phyloP scores from a whole-genome alignment of 352 stramenopile genomes.

The Pythium vanterpoolii region DNA sequence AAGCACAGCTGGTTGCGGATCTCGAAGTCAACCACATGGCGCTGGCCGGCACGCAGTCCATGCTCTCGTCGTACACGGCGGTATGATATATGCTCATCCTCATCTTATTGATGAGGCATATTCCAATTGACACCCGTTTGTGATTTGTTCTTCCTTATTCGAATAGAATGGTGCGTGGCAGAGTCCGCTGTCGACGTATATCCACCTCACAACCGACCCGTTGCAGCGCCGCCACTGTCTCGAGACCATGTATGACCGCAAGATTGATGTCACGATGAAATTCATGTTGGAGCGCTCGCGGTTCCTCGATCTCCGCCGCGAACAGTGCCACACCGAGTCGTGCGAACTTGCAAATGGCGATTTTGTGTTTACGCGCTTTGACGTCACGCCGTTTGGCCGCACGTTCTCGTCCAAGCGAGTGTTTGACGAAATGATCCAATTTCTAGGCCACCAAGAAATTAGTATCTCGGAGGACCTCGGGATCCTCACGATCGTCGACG shows the following conservation, averaged over 20 bases:
- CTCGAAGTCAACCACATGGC: constrained; percentile 10
- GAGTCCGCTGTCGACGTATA: constrained; percentile 10
- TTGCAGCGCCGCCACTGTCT: neutral
- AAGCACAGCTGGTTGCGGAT: constrained; percentile 4
- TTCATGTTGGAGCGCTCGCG: constrained; percentile 15
- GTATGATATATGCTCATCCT: neutral
- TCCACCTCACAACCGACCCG: constrained; percentile 11
- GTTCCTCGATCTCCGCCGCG: constrained; percentile 11
- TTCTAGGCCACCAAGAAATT: constrained; percentile 23
- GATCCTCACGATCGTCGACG: constrained; percentile 20
- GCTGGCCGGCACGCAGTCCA: constrained; percentile 21
- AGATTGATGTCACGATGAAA: constrained; percentile 9
- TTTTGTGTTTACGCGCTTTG: constrained; percentile 21
- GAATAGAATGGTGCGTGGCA: constrained; percentile 6
- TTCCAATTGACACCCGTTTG: neutral
- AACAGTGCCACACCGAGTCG: constrained; percentile 14
- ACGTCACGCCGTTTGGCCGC: constrained; percentile 16
- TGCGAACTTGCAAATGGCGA: constrained; percentile 16
- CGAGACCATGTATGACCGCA: neutral
- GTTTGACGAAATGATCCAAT: constrained; percentile 16
- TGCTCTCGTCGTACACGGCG: constrained; percentile 18
- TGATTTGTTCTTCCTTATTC: neutral
- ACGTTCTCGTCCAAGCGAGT: constrained; percentile 1
- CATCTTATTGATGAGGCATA: neutral
- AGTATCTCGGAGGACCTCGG: constrained; percentile 23